Base-by-base conservation (phyloP, 2,329 filamentous ascomycete species). In the Waltergamsia citrina region DNA sequence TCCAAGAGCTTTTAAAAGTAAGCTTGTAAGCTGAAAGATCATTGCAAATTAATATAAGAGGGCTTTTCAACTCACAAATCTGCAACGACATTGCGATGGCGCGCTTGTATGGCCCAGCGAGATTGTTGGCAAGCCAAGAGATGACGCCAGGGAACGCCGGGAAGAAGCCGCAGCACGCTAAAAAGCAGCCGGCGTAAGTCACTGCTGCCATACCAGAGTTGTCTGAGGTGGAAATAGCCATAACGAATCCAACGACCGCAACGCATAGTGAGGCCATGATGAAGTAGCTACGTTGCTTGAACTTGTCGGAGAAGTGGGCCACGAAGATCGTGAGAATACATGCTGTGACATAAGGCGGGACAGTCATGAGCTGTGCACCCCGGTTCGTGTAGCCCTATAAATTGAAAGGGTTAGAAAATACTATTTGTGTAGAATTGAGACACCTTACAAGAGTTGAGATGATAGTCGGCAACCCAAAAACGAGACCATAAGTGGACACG, bases 71-170 rank as follows among this genome's bases (percentile, higher is more conserved):
- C 37, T 32, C 28, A 38, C 85, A 85, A 94, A 16, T 82, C 87
- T 39, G 95, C 93, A 34, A 94, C 82, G 42, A 94, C 1, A 95
- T 60, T 0, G 85, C 85, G 14, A 94, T 81, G 25, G 87, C 88
- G 22, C 88, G 76, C 64, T 94, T 94, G 60, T 94, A 94, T 3
- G 90, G 84, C 11, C 88, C 83, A 57, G 94, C 88, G 23, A 79
- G 72, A 41, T 94, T 95, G 61, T 95, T 95, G 31, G 80, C 78
- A n/a, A 81, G 67, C 88, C 88, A 95, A 3, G 80, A 78, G 42
- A 95, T 85, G 0, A 85, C 94, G 51, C 94, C 92, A 7, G 85
- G 63, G 37, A 94, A 85, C 47, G 78, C 81, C 0, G 88, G 87
- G 49, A 94, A 94, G 45, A 94, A 94, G 1, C 88, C 87, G 37